Evolutionary conservation across 768 basidiomycete species (phyloP), one percentile per base, ranked within the genome.

Genomic region (Erythrobasidium yunnanense): DNA sequence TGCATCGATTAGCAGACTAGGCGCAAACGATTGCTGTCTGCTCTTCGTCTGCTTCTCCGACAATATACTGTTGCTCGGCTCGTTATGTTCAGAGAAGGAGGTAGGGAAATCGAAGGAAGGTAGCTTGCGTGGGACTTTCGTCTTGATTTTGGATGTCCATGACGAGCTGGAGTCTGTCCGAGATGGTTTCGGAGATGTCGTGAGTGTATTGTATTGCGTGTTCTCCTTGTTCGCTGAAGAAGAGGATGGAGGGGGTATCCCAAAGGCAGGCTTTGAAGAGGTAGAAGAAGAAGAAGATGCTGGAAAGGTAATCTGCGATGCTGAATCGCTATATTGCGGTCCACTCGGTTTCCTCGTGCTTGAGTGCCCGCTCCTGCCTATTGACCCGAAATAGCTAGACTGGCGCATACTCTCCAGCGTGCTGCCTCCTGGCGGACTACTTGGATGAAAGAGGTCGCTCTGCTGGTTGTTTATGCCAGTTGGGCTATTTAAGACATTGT

Each of bases 381-480:
- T 11, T 11, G 38, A 42, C 11, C 32, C 32, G 20, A 58, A 58
- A 23, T 51, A 51, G 47, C 60, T 51, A 17, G 20, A 3, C 13
- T 29, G 20, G 6, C 60, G 60, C 49, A 63, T 30, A 6, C 20
- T 50, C n/a, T 51, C 60, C n/a, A 49, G 32, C 6, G 60, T 63
- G 2, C 32, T 15, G 30, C 60, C 60, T 11, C 47, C 29, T 11
- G 60, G 60, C n/a, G 60, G 49, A 17, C 32, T 34, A n/a, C 25
- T 29, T 25, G 60, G 60, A 25, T 63, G 60, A 46, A 63, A 62
- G 11, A 62, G 30, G 15, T 47, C 47, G 49, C 42, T 47, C 23
- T 46, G 47, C 18, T 50, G 47, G 27, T 29, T 49, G 23, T 20
- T 32, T 11, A 58, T 4, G 3, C 15, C 25, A n/a, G 56, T 42